Percentiles rank a stretch among this genome's conserved stretches.
Conservation (phyloP, 2,329 filamentous ascomycete species). For the Trichoderma asperellum region DNA sequence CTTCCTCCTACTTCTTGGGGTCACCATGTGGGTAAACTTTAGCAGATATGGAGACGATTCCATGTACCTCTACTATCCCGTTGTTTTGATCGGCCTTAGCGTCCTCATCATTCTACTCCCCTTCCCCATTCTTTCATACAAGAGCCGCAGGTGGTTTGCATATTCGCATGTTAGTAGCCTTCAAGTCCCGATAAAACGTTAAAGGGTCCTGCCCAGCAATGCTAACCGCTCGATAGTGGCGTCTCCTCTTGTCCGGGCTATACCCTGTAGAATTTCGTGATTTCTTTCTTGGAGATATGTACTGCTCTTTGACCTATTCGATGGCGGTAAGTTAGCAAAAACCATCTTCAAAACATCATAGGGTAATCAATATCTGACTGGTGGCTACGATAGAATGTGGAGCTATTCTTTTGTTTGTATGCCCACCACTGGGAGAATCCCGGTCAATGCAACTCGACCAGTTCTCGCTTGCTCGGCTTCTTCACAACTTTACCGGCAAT, state of each 20-base stretch:
- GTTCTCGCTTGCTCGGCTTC: slow-evolving; percentile 85
- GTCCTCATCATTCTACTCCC: slow-evolving; percentile 75
- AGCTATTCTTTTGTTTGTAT: slow-evolving; percentile 94
- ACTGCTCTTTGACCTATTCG: slow-evolving; percentile 90
- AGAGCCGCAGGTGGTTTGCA: slow-evolving; percentile 81
- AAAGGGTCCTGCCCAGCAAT: neutral
- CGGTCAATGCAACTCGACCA: slow-evolving; percentile 77
- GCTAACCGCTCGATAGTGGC: slow-evolving; percentile 63
- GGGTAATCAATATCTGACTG: neutral
- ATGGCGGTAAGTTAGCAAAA: slow-evolving; percentile 69
- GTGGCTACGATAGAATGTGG: slow-evolving; percentile 69
- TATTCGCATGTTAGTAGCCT: slow-evolving; percentile 72
- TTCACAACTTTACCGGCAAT: slow-evolving; percentile 81
- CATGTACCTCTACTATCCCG: slow-evolving; percentile 85
- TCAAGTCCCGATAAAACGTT: neutral
- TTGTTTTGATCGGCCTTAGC: slow-evolving; percentile 74
- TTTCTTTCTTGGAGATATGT: slow-evolving; percentile 97
- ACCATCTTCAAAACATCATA: neutral
- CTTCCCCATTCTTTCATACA: slow-evolving; percentile 71
- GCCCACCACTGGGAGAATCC: slow-evolving; percentile 76
- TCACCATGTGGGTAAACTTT: slow-evolving; percentile 92
- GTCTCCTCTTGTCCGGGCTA: slow-evolving; percentile 79
- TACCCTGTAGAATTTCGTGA: slow-evolving; percentile 97
- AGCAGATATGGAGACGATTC: slow-evolving; percentile 64
- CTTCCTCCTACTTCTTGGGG: slow-evolving; percentile 75